Evolutionary conservation across 1,139 yeast genomes (phyloP).

Genomic region (Candida frijolesensis): DNA sequence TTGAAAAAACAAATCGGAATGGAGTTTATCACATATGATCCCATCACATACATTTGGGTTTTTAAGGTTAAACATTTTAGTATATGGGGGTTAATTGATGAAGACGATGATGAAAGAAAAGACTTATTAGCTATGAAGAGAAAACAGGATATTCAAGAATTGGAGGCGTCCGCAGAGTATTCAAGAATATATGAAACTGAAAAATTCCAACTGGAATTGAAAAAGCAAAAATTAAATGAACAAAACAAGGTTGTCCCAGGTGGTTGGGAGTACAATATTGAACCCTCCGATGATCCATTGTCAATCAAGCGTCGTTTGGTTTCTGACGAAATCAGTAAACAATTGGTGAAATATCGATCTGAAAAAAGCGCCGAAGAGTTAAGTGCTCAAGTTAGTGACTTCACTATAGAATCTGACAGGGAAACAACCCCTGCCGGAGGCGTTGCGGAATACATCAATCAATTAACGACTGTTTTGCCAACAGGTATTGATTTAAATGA

Average conservation of each 20-base stretch:
- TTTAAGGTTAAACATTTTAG: constrained; percentile 90
- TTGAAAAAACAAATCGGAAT: constrained; percentile 60
- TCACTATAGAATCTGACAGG: constrained; percentile 31
- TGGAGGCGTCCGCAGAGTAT: constrained; percentile 27
- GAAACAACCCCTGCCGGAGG: constrained; percentile 7
- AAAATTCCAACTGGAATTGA: constrained; percentile 32
- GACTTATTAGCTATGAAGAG: constrained; percentile 30
- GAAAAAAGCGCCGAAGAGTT: constrained; percentile 21
- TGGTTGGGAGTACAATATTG: constrained; percentile 28
- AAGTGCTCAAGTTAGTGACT: constrained; percentile 31
- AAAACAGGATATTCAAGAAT: constrained; percentile 31
- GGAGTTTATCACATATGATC: constrained; percentile 80
- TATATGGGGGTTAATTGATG: constrained; percentile 86
- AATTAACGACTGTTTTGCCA: constrained; percentile 34
- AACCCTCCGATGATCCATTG: constrained; percentile 24
- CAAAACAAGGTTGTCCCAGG: constrained; percentile 42
- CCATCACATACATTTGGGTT: constrained; percentile 74
- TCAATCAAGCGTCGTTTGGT: constrained; percentile 28
- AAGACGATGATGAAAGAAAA: constrained; percentile 59
- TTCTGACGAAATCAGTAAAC: constrained; percentile 29
- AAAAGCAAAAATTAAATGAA: constrained; percentile 35
- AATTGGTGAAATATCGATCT: constrained; percentile 24
- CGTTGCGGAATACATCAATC: constrained; percentile 34
- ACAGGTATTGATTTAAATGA: constrained; percentile 36
- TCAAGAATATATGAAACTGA: constrained; percentile 32